Percentiles rank a stretch among this genome's conserved stretches.
Evolutionary conservation across 2,329 filamentous ascomycete species (phyloP).

Genomic region (Penicillium sumatraense): DNA sequence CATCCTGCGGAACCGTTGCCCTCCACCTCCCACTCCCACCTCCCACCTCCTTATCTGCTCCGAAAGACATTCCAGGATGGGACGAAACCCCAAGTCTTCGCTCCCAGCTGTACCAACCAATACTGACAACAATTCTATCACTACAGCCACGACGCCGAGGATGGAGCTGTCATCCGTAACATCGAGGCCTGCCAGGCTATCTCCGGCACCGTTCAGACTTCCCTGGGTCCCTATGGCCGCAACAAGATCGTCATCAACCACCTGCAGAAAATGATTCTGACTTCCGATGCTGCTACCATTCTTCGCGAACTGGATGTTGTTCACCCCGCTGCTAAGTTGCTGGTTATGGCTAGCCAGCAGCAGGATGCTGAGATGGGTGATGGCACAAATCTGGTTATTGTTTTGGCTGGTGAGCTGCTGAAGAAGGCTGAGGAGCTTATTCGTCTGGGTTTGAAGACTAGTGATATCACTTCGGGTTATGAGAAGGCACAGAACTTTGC

Average conservation of each 20-base stretch:
- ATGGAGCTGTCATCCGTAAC: conserved; percentile 97
- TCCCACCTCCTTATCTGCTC: conserved; percentile 28
- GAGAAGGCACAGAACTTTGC: conserved; percentile 92
- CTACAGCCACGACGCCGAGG: conserved; percentile 92
- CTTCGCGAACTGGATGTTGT: conserved; percentile 97
- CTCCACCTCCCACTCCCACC: conserved; percentile 8
- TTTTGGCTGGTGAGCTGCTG: conserved; percentile 91
- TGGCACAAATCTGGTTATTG: conserved; percentile 95
- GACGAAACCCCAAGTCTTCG: conserved; percentile 1
- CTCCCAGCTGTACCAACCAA: no score
- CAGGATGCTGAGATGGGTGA: conserved; percentile 99
- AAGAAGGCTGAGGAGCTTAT: conserved; percentile 97
- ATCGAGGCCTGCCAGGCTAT: conserved; percentile 98
- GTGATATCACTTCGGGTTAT: conserved; percentile 93
- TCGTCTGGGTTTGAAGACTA: conserved; percentile 97
- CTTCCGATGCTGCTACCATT: conserved; percentile 96
- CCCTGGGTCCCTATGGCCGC: conserved; percentile 92
- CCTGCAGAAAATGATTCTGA: conserved; percentile 98
- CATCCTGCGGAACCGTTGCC: no score
- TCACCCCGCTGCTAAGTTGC: conserved; percentile 93
- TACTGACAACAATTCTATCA: conserved; percentile 20
- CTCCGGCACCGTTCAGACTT: conserved; percentile 93
- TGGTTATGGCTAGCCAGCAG: conserved; percentile 99
- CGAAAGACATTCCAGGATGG: background rate
- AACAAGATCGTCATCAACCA: conserved; percentile 99